A percentile compares a stretch with the other conserved stretches of the same genome.
Conservation (phyloP, 768 basidiomycete species). For the Termitomyces bulborhizus region DNA sequence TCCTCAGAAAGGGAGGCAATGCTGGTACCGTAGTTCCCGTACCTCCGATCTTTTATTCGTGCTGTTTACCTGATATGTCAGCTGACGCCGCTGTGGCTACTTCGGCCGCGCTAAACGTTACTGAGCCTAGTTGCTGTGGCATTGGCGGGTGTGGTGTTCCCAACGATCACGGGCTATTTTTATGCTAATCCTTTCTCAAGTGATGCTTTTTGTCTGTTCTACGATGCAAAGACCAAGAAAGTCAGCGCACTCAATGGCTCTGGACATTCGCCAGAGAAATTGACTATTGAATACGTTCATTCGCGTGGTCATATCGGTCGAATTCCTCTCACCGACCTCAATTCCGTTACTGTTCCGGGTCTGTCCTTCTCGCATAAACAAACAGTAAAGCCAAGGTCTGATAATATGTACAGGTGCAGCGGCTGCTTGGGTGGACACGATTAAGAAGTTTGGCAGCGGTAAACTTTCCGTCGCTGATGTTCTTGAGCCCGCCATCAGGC, state of each 20-base stretch:
- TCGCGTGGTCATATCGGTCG: slow-evolving; percentile 61
- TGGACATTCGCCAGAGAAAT: slow-evolving; percentile 75
- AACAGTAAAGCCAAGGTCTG: background rate
- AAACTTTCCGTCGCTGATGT: slow-evolving; percentile 58
- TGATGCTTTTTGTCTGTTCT: slow-evolving; percentile 92
- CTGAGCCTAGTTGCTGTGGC: slow-evolving; percentile 85
- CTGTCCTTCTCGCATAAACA: slow-evolving; percentile 2
- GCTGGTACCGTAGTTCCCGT: slow-evolving; percentile 54
- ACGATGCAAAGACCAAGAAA: slow-evolving; percentile 71
- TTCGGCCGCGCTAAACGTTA: slow-evolving; percentile 88
- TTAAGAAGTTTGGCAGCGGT: slow-evolving; percentile 78
- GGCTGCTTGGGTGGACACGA: slow-evolving; percentile 90
- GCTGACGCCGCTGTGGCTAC: slow-evolving; percentile 94
- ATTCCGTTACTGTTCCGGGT: slow-evolving; percentile 90
- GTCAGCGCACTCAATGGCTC: slow-evolving; percentile 93
- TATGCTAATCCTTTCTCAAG: slow-evolving; percentile 26
- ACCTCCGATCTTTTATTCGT: background rate
- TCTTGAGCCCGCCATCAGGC: slow-evolving; percentile 80
- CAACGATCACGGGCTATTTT: slow-evolving; percentile 9
- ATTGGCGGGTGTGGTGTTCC: slow-evolving; percentile 68
- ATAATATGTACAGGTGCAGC: slow-evolving; percentile 59
- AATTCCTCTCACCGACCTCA: slow-evolving; percentile 79
- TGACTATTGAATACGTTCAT: slow-evolving; percentile 69
- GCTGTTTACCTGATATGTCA: slow-evolving; percentile 18
- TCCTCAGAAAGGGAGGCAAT: slow-evolving; percentile 90